These are phyloP conservation scores for Aureobasidium namibiae DNA, from an alignment of 2,329 filamentous ascomycete species.

Conservation along the genomic window DNA sequence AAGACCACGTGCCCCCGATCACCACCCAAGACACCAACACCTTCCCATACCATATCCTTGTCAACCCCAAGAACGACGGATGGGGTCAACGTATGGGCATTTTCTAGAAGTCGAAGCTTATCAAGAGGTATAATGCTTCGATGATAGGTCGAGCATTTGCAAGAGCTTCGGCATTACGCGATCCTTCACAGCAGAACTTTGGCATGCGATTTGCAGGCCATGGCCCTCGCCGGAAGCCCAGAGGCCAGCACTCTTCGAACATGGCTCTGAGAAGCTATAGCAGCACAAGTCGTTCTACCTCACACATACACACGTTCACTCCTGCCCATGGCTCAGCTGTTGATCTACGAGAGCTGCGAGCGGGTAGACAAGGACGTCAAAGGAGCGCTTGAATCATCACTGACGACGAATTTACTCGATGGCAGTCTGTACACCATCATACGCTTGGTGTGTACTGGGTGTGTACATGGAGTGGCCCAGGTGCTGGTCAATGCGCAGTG, in stretches of 20 bases:
- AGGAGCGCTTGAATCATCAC: not conserved
- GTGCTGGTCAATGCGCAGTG: not conserved
- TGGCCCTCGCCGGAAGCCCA: too few relatives aligned
- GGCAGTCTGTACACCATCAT: not conserved
- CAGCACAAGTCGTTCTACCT: not conserved
- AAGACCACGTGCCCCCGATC: constrained; percentile 94
- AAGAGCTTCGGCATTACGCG: too few relatives aligned
- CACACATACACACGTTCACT: not conserved
- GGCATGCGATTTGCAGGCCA: too few relatives aligned
- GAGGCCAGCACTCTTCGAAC: not conserved
- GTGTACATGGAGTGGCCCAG: too few relatives aligned
- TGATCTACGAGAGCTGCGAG: not conserved
- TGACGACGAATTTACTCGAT: not conserved
- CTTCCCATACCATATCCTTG: constrained; percentile 86
- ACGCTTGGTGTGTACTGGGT: too few relatives aligned
- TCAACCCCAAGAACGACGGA: constrained; percentile 51
- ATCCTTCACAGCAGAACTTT: too few relatives aligned
- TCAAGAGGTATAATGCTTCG: too few relatives aligned
- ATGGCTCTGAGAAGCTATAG: not conserved
- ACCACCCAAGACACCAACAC: constrained; percentile 87
- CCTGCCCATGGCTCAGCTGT: not conserved
- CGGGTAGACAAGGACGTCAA: not conserved
- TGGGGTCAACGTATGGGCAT: constrained; percentile 76
- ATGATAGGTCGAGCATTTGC: too few relatives aligned
- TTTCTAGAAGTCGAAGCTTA: constrained; percentile 40